phyloP scores from a whole-genome alignment of 805 yeast genomes.

The Kurtzmaniella cleridarum region DNA sequence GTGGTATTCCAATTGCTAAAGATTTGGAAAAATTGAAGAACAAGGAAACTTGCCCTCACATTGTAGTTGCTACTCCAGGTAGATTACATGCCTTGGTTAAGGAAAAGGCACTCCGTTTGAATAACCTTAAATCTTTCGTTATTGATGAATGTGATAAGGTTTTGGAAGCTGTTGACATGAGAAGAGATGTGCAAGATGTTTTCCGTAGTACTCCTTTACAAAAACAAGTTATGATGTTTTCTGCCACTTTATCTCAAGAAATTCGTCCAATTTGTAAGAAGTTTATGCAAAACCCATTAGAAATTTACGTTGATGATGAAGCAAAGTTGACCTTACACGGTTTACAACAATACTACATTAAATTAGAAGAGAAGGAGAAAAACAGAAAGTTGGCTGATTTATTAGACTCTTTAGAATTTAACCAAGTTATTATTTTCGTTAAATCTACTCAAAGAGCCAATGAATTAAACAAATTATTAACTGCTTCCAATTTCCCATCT shows the following conservation, averaged over 20 bases:
- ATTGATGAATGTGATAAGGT: slow-evolving; percentile 99
- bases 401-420: slow-evolving; percentile 90
- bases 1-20: slow-evolving; percentile 83
- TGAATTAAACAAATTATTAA: slow-evolving; percentile 81
- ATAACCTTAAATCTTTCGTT: slow-evolving; percentile 88
- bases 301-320: slow-evolving; percentile 95
- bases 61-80: slow-evolving; percentile 97
- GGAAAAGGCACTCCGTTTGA: slow-evolving; percentile 81
- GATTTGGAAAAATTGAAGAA: slow-evolving; percentile 85
- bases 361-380: slow-evolving; percentile 86
- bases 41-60: slow-evolving; percentile 93
- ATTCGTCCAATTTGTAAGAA: slow-evolving; percentile 96
- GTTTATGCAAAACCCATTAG: slow-evolving; percentile 97
- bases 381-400: slow-evolving; percentile 88
- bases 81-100: slow-evolving; percentile 91
- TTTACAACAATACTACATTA: slow-evolving; percentile 91
- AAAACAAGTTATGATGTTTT: slow-evolving; percentile 98
- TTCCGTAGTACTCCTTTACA: slow-evolving; percentile 97
- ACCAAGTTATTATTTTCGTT: slow-evolving; percentile 96
- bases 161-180: slow-evolving; percentile 85
- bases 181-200: slow-evolving; percentile 97
- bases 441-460: slow-evolving; percentile 88
- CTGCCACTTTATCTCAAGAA: slow-evolving; percentile 91
- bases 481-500: slow-evolving; percentile 93
- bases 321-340: slow-evolving; percentile 97